These are phyloP conservation scores for Boletus reticuloceps DNA, from an alignment of 768 basidiomycete species.

Conservation along the genomic window DNA sequence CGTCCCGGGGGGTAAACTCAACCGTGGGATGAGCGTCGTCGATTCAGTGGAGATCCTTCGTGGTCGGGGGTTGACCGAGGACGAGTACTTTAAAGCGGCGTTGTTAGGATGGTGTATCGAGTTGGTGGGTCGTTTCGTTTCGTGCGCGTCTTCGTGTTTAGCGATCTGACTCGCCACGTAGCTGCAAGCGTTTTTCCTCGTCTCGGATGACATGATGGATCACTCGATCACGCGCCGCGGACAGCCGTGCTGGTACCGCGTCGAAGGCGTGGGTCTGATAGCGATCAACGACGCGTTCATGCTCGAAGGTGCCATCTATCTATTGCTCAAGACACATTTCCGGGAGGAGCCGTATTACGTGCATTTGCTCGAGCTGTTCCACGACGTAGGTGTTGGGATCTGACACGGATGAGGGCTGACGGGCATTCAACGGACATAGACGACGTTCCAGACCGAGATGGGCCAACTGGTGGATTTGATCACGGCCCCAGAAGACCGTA, in stretches of 20 bases:
- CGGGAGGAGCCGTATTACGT: slow-evolving; percentile 77
- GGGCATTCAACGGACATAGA: too few relatives aligned
- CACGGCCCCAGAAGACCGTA: slow-evolving; percentile 87
- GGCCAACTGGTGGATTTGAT: slow-evolving; percentile 96
- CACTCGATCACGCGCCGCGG: slow-evolving; percentile 87
- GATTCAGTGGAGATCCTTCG: slow-evolving; percentile 90
- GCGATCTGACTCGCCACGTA: slow-evolving; percentile 25
- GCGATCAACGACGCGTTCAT: slow-evolving; percentile 97
- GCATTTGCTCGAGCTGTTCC: slow-evolving; percentile 88
- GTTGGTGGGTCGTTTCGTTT: slow-evolving; percentile 74
- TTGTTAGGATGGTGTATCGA: slow-evolving; percentile 96
- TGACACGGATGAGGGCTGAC: too few relatives aligned
- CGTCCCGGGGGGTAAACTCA: slow-evolving; percentile 95
- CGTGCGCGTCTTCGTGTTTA: too few relatives aligned
- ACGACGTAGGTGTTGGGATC: slow-evolving; percentile 52
- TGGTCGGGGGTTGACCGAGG: slow-evolving; percentile 64
- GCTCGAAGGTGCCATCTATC: slow-evolving; percentile 93
- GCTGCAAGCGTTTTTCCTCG: slow-evolving; percentile 98
- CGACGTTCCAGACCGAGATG: slow-evolving; percentile 89
- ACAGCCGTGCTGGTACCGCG: slow-evolving; percentile 92
- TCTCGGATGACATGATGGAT: slow-evolving; percentile 95
- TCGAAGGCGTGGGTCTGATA: slow-evolving; percentile 61
- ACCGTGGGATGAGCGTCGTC: slow-evolving; percentile 93
- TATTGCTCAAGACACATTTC: slow-evolving; percentile 86
- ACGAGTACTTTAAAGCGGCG: slow-evolving; percentile 87